Percentiles rank a stretch among this genome's conserved stretches.
Evolutionary conservation across 257 asterid species (phyloP).

Genomic region (Solanum sejunctum): DNA sequence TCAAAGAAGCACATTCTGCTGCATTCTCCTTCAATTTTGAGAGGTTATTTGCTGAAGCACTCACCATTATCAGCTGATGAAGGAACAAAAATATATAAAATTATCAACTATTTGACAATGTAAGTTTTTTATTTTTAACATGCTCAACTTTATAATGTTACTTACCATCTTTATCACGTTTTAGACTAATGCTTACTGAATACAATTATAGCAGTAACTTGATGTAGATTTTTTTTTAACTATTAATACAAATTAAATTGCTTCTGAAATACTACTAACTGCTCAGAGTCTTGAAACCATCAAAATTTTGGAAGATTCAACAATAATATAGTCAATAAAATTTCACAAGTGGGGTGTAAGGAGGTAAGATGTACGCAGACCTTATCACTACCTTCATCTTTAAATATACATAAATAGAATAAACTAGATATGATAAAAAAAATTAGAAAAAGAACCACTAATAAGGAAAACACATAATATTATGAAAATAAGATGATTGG

Average conservation of each 20-base stretch:
- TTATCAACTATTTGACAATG: not conserved
- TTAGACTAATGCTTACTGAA: not conserved
- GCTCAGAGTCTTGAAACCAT: not conserved
- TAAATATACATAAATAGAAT: too few species aligned
- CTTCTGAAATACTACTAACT: not conserved
- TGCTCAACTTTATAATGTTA: not conserved
- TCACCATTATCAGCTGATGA: slow-evolving; percentile 70
- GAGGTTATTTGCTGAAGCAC: slow-evolving; percentile 86
- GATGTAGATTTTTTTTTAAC: not conserved
- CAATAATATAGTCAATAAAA: too few species aligned
- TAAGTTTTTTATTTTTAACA: not conserved
- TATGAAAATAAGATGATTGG: too few species aligned
- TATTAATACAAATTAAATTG: not conserved
- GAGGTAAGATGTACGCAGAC: too few species aligned
- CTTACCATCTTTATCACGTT: not conserved
- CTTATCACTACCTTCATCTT: too few species aligned
- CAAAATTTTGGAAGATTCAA: not conserved
- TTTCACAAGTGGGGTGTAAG: too few species aligned
- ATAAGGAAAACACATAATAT: too few species aligned
- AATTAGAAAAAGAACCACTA: too few species aligned
- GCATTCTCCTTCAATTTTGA: slow-evolving; percentile 74
- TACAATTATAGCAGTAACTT: not conserved
- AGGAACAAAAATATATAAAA: not conserved
- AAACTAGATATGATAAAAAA: too few species aligned
- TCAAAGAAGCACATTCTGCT: slow-evolving; percentile 63